phyloP scores from a whole-genome alignment of 805 yeast genomes.

The Suhomyces kilbournensis region DNA sequence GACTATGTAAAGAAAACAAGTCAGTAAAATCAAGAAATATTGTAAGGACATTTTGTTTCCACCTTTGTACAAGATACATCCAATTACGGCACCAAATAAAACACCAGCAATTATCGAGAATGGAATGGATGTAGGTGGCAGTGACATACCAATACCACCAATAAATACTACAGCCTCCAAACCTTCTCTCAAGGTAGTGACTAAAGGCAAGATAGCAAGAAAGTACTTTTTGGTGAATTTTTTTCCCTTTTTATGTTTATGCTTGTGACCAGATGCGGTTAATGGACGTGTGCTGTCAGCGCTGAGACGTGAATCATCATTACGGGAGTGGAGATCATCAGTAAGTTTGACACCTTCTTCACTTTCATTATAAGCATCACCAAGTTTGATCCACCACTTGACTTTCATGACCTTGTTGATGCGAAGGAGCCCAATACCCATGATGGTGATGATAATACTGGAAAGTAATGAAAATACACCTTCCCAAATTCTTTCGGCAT shows the following conservation, averaged over 20 bases:
- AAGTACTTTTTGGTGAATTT: constrained; percentile 20
- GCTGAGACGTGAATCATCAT: constrained; percentile 7
- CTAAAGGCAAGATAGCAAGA: constrained; percentile 25
- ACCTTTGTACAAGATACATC: constrained; percentile 34
- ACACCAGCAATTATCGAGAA: constrained; percentile 28
- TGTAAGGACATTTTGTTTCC: constrained; percentile 43
- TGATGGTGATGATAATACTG: constrained; percentile 71
- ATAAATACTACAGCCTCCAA: constrained; percentile 42
- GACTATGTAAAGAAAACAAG: constrained; percentile 42
- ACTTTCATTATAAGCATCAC: constrained; percentile 34
- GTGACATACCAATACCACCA: constrained; percentile 42
- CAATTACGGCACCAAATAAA: constrained; percentile 31
- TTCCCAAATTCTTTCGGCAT: constrained; percentile 88
- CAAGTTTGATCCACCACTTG: constrained; percentile 62
- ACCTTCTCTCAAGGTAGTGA: constrained; percentile 28
- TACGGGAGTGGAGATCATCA: not conserved
- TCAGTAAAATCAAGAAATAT: constrained; percentile 36
- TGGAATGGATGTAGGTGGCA: constrained; percentile 32
- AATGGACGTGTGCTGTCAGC: constrained; percentile 12
- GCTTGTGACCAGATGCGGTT: constrained; percentile 1
- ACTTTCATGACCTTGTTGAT: constrained; percentile 73
- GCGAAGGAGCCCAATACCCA: constrained; percentile 83
- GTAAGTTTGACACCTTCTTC: constrained; percentile 4
- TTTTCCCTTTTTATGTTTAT: not conserved
- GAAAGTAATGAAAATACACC: constrained; percentile 78